Evolutionary conservation across 2,329 filamentous ascomycete species (phyloP).

Genomic region (Didymella segeticola): DNA sequence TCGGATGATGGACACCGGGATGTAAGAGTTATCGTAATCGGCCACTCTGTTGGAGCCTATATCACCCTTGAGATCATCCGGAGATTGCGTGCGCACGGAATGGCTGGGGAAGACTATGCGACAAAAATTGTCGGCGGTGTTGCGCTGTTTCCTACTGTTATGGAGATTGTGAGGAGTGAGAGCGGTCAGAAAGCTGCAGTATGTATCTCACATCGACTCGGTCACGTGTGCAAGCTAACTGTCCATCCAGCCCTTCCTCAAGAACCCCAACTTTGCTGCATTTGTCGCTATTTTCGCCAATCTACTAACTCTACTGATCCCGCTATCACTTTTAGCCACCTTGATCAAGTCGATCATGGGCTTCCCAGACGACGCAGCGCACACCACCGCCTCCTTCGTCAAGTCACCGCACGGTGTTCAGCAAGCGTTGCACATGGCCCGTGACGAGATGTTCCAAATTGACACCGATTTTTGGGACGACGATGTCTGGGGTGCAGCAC

Average conservation of each 20-base stretch:
- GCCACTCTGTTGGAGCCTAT: slow-evolving; percentile 57
- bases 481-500: slow-evolving; percentile 64
- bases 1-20: slow-evolving; percentile 31
- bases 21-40: slow-evolving; percentile 50
- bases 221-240: slow-evolving; percentile 13
- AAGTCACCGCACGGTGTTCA: slow-evolving; percentile 57
- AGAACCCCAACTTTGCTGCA: slow-evolving; percentile 35
- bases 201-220: slow-evolving; percentile 22
- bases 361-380: slow-evolving; percentile 53
- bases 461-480: slow-evolving; percentile 63
- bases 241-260: slow-evolving; percentile 30
- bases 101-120: slow-evolving; percentile 28
- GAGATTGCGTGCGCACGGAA: slow-evolving; percentile 36
- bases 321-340: slow-evolving; percentile 47
- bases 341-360: slow-evolving; percentile 54
- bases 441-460: slow-evolving; percentile 65
- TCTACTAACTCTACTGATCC: slow-evolving; percentile 53
- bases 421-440: slow-evolving; percentile 66
- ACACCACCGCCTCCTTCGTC: slow-evolving; percentile 59
- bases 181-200: slow-evolving; percentile 52
- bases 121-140: slow-evolving; percentile 43
- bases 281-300: slow-evolving; percentile 48
- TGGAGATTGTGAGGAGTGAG: slow-evolving; percentile 53
- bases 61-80: slow-evolving; percentile 53
- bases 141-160: slow-evolving; percentile 57